Base-by-base conservation (phyloP, 805 yeast genomes). In the Saccharomyces jurei region DNA sequence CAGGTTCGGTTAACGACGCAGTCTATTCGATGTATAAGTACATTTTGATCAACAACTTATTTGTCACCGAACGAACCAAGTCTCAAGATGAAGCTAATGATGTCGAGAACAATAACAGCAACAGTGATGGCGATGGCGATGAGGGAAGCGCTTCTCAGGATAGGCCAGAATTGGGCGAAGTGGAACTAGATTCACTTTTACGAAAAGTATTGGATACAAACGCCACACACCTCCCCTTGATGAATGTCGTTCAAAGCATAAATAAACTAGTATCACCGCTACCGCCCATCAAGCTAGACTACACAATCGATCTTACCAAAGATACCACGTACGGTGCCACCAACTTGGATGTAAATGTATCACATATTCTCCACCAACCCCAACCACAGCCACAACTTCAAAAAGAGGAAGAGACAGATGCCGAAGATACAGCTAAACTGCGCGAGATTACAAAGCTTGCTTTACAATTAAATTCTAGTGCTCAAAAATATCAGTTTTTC, bases 1-100 rank as follows among this genome's bases (percentile, higher is more conserved):
- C 89, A 67, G 84, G 87, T 32, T 85, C 95, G 3, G 90, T 90
- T 67, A 95, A 92, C 55, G 96, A 89, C 54, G 82, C 89, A 49
- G 85, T 87, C 47, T 90, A 81, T 62, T 78, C 83, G 9, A 69
- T 89, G 36, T 89, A 95, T 90, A 89, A 86, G 68, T 89, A 89
- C 65, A 78, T 82, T 21, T 80, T 86, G 61, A 80, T 80, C 68
- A 86, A 86, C 67, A 80, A 82, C 58, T 71, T 89, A 54, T 81
- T 69, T 46, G 56, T 59, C 22, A 62, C 59, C 31, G 65, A 60
- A 53, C 58, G 59, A 21, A 48, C 63, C 14, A 58, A 54, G 17
- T 49, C 54, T 27, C 54, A 56, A n/a, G 46, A 52, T 3, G 28
- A 46, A 31, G 54, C 49, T 29, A 54, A 53, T 46, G 50, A 56